A percentile compares a stretch with the other conserved stretches of the same genome.
These are phyloP conservation scores for Fusarium hostae DNA, from an alignment of 2,329 filamentous ascomycete species.

Conservation along the genomic window DNA sequence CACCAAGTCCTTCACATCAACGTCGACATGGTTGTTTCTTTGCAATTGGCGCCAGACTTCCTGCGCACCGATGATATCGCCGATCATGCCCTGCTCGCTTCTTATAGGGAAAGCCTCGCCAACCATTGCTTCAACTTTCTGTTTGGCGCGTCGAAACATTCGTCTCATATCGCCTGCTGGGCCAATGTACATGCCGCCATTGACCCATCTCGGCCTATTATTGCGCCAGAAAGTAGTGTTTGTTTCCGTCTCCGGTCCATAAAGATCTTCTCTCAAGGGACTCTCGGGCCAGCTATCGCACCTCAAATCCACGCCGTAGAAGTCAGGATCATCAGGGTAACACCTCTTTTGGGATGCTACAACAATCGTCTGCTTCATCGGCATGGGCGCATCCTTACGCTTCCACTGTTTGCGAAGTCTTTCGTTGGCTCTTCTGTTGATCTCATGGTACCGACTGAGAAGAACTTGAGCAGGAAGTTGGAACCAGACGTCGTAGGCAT, in stretches of 20 bases:
- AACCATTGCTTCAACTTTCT: background rate
- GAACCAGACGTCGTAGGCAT: slow-evolving; percentile 7
- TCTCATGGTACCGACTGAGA: slow-evolving; percentile 16
- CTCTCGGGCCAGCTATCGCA: background rate
- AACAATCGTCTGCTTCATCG: slow-evolving; percentile 14
- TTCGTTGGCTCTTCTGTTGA: slow-evolving; percentile 10
- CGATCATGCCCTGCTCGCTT: slow-evolving; percentile 7
- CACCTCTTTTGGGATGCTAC: background rate
- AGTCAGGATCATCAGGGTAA: background rate
- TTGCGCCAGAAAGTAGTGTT: background rate
- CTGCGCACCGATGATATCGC: background rate
- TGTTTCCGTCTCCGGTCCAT: background rate
- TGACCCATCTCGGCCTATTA: background rate
- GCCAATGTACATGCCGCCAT: slow-evolving; percentile 5
- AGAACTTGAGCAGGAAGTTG: slow-evolving; percentile 6
- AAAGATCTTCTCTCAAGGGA: background rate
- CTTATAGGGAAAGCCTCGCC: background rate
- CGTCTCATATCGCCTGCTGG: slow-evolving; percentile 20
- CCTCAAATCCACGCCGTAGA: background rate
- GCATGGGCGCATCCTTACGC: background rate
- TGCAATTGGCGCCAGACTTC: slow-evolving; percentile 1
- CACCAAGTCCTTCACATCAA: rapidly evolving
- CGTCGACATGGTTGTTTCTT: background rate
- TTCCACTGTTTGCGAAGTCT: background rate
- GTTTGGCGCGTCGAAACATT: background rate